Evolutionary conservation across 352 stramenopile genomes (phyloP), one percentile per base, ranked within the genome.

Genomic region (Saprolegnia diclina): DNA sequence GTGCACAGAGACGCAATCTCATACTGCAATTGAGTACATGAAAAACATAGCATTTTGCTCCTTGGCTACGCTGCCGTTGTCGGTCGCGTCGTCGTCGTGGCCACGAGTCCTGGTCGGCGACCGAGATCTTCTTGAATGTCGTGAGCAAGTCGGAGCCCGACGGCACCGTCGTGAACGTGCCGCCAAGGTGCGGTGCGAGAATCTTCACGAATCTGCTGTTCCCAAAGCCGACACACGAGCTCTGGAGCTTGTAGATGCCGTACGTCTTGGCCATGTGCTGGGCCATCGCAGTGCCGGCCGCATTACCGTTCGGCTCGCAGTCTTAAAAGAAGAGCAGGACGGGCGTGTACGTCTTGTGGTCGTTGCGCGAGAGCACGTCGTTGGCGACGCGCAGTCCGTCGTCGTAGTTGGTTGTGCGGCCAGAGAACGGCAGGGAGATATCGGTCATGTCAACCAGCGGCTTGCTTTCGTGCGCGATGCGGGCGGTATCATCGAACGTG

Each of bases 241-340:
- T 76, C 52, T 85, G 65, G 2, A 94, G 63, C 0, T 74, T 81
- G 42, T 91, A 86, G 71, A 78, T 84, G 4, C 74, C 76, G 56
- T 89, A 94, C 32, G 57, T 79, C 0, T 67, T 40, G 24, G 71
- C 42, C 24, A 94, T 85, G 37, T 92, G 78, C 4, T 46, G 64
- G 0, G 42, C 42, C 42, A n/a, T 48, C 4, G 52, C 13, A 16
- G 91, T 29, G 24, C 77, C 63, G 38, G 86, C 79, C 4, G 82
- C 83, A 21, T 78, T 68, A 14, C 64, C 4, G 0, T 72, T 67
- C 54, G 91, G 78, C 7, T 35, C 56, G 3, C 83, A 83, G 52
- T 94, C 83, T 11, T 81, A 90, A 64, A 94, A 92, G 56, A 94
- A 92, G 18, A 94, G 73, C 1, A 94, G n/a, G 4, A 83, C 77